Evolutionary conservation across 306 rosid genomes (phyloP).

Genomic region (Gastrolobium bilobum): DNA sequence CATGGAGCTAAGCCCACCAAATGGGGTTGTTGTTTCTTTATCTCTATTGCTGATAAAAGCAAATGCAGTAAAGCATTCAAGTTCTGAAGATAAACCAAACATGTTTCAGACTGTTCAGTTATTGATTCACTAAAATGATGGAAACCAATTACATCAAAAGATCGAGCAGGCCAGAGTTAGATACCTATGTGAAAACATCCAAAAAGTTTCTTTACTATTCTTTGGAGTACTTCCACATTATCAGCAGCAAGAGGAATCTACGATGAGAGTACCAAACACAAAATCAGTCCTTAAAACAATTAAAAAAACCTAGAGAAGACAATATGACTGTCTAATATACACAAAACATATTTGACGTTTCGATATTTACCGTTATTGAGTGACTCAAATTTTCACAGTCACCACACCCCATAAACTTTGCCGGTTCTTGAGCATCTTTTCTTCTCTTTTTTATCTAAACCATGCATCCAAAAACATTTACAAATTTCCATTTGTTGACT

Average conservation of each 20-base stretch:
- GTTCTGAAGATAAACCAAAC: conserved; percentile 21
- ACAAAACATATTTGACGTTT: conserved; percentile 32
- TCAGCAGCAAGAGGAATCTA: conserved; percentile 94
- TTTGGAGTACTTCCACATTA: conserved; percentile 83
- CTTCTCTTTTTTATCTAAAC: conserved; percentile 82
- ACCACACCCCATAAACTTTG: conserved; percentile 94
- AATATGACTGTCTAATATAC: conserved; percentile 23
- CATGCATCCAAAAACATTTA: conserved; percentile 35
- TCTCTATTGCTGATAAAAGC: conserved; percentile 8
- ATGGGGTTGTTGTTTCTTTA: conserved; percentile 29
- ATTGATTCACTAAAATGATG: conserved; percentile 32
- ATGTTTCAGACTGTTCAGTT: not conserved
- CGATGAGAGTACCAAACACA: conserved; percentile 42
- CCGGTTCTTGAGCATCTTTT: conserved; percentile 86
- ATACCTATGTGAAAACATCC: conserved; percentile 82
- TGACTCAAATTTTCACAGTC: conserved; percentile 97
- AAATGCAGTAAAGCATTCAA: conserved; percentile 37
- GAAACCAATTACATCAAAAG: conserved; percentile 29
- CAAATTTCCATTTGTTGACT: conserved; percentile 33
- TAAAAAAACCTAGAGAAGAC: conserved; percentile 31
- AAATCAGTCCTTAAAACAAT: conserved; percentile 45
- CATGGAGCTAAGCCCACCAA: not conserved
- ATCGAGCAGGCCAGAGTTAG: conserved; percentile 17
- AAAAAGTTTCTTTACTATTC: conserved; percentile 79
- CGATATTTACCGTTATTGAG: conserved; percentile 73